Base-by-base conservation (phyloP, 2,329 filamentous ascomycete genomes). In the Bipolaris cookei region DNA sequence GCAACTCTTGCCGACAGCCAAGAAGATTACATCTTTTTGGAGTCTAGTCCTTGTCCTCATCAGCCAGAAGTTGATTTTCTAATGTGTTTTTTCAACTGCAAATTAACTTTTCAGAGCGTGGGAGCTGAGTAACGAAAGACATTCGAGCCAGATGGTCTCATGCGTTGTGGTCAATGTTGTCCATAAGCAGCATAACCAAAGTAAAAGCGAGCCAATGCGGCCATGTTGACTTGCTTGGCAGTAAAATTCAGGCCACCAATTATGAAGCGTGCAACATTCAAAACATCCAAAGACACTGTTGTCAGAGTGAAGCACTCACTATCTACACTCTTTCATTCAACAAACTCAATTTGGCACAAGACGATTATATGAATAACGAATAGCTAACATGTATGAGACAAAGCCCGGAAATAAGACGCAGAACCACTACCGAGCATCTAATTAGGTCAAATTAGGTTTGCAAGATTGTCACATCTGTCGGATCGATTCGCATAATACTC, bases 91-190 rank as follows among this genome's bases (percentile, higher is more conserved):
- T 30, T 3, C 13, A 13, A 30, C 3, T 11, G 3, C 28, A 30
- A 30, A 30, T 30, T 4, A 30, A 11, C 79, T 69, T 46, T 70
- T 50, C 68, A 63, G 60, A 81, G 82, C 6, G 77, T 76, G 1
- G 81, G 80, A 4, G 76, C 45, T 10, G 37, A 32, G 2, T 63
- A 53, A 4, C 78, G 67, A 56, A 74, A 69, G 57, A 79, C 77
- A 1, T 65, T 63, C 10, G 51, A 1, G 56, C 63, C 18, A 83
- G 82, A 57, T 83, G 79, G n/a, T 82, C 79, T 0, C 80, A 81
- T 0, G 63, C 62, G 0, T 54, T 28, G 54, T 59, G 68, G 16
- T 56, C 51, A 41, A 68, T 68, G 49, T 65, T 51, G 42, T 68
- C 64, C 13, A 65, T 62, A 3, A 67, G 56, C 62, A 63, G 32